Evolutionary conservation across 176 grass and related monocot genomes (phyloP).

Genomic region (Carex scoparia): DNA sequence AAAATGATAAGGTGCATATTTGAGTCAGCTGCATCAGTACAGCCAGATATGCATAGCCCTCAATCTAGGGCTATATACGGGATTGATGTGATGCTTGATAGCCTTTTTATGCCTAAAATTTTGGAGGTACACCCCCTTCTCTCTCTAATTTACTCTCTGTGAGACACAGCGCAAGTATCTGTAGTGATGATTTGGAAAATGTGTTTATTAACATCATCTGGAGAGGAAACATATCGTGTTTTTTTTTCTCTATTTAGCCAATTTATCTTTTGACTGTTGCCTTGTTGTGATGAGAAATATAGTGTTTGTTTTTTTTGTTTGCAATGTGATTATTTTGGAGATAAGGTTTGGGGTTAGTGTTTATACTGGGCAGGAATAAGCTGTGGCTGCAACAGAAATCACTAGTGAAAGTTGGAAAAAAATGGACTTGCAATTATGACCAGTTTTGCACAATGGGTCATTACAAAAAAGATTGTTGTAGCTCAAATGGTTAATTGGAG

Average conservation of each 20-base stretch:
- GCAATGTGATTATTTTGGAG: background rate
- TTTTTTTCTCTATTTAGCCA: background rate
- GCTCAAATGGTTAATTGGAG: background rate
- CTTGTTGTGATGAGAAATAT: background rate
- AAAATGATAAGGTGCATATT: constrained; percentile 61
- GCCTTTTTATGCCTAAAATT: constrained; percentile 66
- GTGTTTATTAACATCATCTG: background rate
- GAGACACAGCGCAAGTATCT: background rate
- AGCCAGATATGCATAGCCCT: constrained; percentile 85
- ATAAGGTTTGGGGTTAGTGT: background rate
- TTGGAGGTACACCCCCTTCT: constrained; percentile 51
- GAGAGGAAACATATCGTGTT: background rate
- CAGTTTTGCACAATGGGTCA: background rate
- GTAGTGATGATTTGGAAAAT: background rate
- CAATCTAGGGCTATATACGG: constrained; percentile 84
- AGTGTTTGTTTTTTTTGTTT: background rate
- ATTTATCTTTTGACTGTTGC: background rate
- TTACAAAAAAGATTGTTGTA: background rate
- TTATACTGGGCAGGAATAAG: background rate
- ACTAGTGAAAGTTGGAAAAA: background rate
- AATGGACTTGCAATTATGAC: background rate
- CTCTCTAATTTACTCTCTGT: background rate
- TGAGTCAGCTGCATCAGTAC: constrained; percentile 73
- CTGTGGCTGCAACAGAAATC: background rate
- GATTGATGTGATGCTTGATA: constrained; percentile 90